phyloP scores from a whole-genome alignment of 2,329 filamentous ascomycete species.

The Diaporthe helianthi region DNA sequence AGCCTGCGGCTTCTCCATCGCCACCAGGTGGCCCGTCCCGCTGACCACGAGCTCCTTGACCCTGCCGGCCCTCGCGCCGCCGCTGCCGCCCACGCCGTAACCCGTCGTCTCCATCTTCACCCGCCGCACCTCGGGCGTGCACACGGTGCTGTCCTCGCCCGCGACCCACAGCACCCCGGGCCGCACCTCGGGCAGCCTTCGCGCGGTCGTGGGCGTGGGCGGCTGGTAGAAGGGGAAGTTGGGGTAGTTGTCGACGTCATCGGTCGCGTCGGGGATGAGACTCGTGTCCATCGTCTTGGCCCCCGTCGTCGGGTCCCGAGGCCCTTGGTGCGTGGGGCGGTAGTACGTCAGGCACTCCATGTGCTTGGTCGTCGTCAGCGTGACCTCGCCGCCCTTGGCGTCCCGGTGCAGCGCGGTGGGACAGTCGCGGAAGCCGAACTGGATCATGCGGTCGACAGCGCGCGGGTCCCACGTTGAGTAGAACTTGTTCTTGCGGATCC shows the following conservation, averaged over 20 bases:
- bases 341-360: conserved; percentile 86
- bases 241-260: conserved; percentile 43
- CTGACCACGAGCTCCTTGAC: conserved; percentile 72
- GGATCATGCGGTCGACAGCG: conserved; percentile 76
- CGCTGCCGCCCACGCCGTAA: conserved; percentile 69
- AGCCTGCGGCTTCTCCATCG: conserved; percentile 76
- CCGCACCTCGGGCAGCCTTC: conserved; percentile 64
- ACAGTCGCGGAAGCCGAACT: conserved; percentile 76
- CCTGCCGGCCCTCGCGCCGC: conserved; percentile 67
- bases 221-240: conserved; percentile 70
- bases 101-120: conserved; percentile 72
- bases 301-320: conserved; percentile 44
- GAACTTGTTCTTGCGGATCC: conserved; percentile 75
- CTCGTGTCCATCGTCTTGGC: conserved; percentile 48
- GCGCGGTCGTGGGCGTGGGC: conserved; percentile 65
- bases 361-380: conserved; percentile 82
- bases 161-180: conserved; percentile 75
- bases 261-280: conserved; percentile 54
- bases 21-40: conserved; percentile 77
- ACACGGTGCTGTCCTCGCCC: conserved; percentile 66
- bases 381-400: conserved; percentile 57
- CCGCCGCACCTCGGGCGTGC: conserved; percentile 54
- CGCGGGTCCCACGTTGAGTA: conserved; percentile 84
- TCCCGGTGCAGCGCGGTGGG: conserved; percentile 68
- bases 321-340: conserved; percentile 62